Percentiles rank a stretch among this genome's conserved stretches.
These are phyloP conservation scores for Mariannaea elegans DNA, from an alignment of 2,329 filamentous ascomycete species.

Conservation along the genomic window DNA sequence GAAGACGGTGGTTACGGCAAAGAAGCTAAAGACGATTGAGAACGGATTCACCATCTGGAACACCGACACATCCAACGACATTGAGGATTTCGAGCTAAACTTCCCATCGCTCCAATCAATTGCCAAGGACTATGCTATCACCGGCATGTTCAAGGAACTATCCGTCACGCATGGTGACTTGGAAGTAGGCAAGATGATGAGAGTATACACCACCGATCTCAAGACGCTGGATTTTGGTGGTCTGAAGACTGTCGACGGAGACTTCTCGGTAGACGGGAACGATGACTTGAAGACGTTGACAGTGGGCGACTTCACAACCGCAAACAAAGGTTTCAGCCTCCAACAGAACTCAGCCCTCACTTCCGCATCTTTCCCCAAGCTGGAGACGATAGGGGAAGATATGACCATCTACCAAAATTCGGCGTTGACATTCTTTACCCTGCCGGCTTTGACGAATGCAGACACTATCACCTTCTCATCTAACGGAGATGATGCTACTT, in stretches of 20 bases:
- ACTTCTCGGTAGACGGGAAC: conserved; percentile 39
- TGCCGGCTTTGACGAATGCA: conserved; percentile 36
- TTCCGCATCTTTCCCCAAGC: conserved; percentile 33
- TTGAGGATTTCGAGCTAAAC: conserved; percentile 31
- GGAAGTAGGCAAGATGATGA: conserved; percentile 31
- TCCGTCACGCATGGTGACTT: conserved; percentile 33
- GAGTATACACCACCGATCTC: conserved; percentile 34
- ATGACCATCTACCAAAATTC: conserved; percentile 36
- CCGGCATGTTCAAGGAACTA: conserved; percentile 31
- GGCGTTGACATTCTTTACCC: conserved; percentile 25
- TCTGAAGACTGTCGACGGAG: conserved; percentile 35
- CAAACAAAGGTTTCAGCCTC: conserved; percentile 35
- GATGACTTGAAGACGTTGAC: conserved; percentile 29
- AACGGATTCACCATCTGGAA: conserved; percentile 38
- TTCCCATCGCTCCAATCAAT: conserved; percentile 34
- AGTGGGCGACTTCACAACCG: conserved; percentile 27
- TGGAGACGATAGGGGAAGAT: conserved; percentile 38
- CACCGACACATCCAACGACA: conserved; percentile 26
- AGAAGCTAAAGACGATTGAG: conserved; percentile 32
- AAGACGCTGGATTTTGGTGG: conserved; percentile 33
- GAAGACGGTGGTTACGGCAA: conserved; percentile 34
- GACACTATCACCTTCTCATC: conserved; percentile 37
- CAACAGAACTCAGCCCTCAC: conserved; percentile 33
- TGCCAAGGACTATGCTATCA: conserved; percentile 35
- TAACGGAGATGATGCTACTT: conserved; percentile 30